phyloP scores from a whole-genome alignment of 352 stramenopile genomes.

The Ophiocytium majus region DNA sequence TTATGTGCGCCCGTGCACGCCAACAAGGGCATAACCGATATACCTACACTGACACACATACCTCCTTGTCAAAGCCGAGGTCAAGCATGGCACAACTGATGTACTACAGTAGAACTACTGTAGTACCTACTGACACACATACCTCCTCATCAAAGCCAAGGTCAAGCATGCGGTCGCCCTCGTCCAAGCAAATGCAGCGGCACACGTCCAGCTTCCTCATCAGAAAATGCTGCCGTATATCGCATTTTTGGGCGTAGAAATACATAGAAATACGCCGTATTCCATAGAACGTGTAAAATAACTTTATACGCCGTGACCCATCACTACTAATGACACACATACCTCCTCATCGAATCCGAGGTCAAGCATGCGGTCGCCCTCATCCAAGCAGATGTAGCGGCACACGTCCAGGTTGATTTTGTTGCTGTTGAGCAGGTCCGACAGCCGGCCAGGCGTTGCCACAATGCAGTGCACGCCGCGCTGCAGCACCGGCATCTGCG shows the following conservation, averaged over 20 bases:
- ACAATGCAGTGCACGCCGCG: slow-evolving; percentile 92
- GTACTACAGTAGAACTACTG: too few relatives aligned
- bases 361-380: slow-evolving; percentile 97
- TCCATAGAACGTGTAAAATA: too few relatives aligned
- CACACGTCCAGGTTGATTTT: slow-evolving; percentile 87
- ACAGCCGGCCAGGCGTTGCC: slow-evolving; percentile 88
- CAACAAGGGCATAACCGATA: too few relatives aligned
- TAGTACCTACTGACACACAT: slow-evolving; percentile 24
- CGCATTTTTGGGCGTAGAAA: too few relatives aligned
- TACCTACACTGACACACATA: too few relatives aligned
- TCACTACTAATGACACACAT: slow-evolving; percentile 42
- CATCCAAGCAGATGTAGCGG: slow-evolving; percentile 96
- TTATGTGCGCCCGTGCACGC: too few relatives aligned
- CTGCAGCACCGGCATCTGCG: slow-evolving; percentile 29
- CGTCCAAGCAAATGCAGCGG: slow-evolving; percentile 96
- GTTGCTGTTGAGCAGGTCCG: slow-evolving; percentile 90
- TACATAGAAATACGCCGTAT: too few relatives aligned
- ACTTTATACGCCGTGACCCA: not conserved
- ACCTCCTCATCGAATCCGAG: slow-evolving; percentile 81
- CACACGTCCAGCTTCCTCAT: slow-evolving; percentile 87
- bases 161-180: slow-evolving; percentile 97
- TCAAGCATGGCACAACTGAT: not conserved
- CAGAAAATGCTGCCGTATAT: not conserved
- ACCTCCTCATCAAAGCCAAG: slow-evolving; percentile 81
- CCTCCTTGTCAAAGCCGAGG: not conserved